Percentiles rank a stretch among this genome's conserved stretches.
These are phyloP conservation scores for Aspergillus ochraceoroseus DNA, from an alignment of 2,329 filamentous ascomycete species.

Conservation along the genomic window DNA sequence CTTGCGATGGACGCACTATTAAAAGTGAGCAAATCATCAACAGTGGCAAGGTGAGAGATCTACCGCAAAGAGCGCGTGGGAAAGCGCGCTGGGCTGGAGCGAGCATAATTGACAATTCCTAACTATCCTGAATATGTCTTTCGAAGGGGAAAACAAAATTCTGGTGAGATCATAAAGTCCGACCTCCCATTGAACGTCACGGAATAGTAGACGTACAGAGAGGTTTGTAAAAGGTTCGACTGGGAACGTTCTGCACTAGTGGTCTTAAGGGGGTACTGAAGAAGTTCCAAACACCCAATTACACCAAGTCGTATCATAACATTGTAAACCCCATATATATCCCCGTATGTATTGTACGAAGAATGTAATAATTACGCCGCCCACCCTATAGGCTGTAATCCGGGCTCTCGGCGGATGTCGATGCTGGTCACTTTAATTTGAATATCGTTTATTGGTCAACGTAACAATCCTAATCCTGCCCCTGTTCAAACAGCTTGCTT, in stretches of 20 bases:
- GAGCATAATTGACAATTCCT: slow-evolving; percentile 23
- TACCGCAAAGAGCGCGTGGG: slow-evolving; percentile 29
- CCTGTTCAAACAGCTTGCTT: no score
- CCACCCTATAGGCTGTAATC: no score
- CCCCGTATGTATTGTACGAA: no score
- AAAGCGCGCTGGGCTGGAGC: slow-evolving; percentile 27
- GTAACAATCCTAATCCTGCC: no score
- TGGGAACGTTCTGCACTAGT: slow-evolving; percentile 15
- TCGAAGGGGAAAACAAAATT: neutral
- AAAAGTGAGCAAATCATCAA: slow-evolving; percentile 19
- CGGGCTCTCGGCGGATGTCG: no score
- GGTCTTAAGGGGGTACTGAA: slow-evolving; percentile 12
- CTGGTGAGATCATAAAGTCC: slow-evolving; percentile 3
- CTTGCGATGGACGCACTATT: slow-evolving; percentile 28
- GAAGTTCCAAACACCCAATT: slow-evolving; percentile 2
- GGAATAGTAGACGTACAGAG: slow-evolving; percentile 2
- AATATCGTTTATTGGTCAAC: no score
- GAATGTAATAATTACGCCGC: no score
- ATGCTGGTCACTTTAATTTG: no score
- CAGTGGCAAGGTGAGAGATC: slow-evolving; percentile 5
- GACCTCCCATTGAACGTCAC: slow-evolving; percentile 2
- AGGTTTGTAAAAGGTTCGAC: slow-evolving; percentile 5
- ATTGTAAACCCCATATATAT: no score
- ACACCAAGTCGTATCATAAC: no score
- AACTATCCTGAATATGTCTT: neutral